Percentiles rank a stretch among this genome's conserved stretches.
phyloP scores from a whole-genome alignment of 371 early-diverging fungal genomes.

The Mortierella sp. region DNA sequence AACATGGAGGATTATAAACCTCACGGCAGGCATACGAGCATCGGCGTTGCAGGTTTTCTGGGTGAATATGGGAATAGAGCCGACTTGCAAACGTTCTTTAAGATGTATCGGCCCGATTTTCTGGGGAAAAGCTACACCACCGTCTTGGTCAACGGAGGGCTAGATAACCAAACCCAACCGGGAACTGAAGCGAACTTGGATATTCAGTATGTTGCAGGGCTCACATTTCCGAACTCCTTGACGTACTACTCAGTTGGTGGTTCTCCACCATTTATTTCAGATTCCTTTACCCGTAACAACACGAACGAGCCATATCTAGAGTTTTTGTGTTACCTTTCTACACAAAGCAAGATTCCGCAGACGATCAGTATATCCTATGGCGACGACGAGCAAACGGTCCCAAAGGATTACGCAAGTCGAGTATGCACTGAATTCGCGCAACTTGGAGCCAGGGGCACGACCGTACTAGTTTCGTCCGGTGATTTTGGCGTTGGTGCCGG shows the following conservation, averaged over 20 bases:
- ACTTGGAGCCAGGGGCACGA: slow-evolving; percentile 3
- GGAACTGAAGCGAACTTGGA: slow-evolving; percentile 17
- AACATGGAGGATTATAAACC: background rate
- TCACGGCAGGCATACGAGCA: background rate
- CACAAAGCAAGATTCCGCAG: background rate
- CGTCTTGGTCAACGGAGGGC: background rate
- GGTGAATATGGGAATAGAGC: slow-evolving; percentile 10
- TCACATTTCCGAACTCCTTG: background rate
- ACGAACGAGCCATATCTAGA: background rate
- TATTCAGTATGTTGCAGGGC: background rate
- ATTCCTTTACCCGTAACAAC: too few relatives aligned
- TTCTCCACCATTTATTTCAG: too few relatives aligned
- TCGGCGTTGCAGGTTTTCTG: slow-evolving; percentile 16
- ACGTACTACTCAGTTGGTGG: background rate
- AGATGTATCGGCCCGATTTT: background rate
- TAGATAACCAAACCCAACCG: background rate
- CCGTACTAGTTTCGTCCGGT: slow-evolving; percentile 11
- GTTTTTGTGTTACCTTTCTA: background rate
- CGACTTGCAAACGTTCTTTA: background rate
- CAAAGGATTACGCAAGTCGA: background rate
- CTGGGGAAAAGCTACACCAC: background rate
- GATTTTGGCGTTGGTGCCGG: slow-evolving; percentile 9
- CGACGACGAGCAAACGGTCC: background rate
- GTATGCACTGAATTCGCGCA: background rate
- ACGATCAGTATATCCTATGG: slow-evolving; percentile 9